These are phyloP conservation scores for Alternaria gaisen DNA, from an alignment of 2,329 filamentous ascomycete species.

Conservation along the genomic window DNA sequence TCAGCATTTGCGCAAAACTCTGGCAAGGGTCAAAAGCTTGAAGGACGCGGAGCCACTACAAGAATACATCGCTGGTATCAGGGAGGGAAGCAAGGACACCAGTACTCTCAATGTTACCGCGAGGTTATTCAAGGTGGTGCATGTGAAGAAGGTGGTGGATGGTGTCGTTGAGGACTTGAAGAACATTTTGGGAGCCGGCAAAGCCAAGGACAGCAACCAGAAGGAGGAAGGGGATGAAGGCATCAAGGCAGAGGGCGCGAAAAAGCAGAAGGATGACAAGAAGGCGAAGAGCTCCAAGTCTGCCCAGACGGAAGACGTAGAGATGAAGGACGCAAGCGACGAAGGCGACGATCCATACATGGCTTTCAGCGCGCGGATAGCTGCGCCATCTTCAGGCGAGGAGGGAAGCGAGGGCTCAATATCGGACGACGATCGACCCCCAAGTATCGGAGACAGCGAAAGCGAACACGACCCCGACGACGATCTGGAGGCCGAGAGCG, in stretches of 20 bases:
- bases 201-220: conserved; percentile 21
- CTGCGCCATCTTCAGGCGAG: conserved; percentile 48
- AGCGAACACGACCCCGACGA: conserved; percentile 32
- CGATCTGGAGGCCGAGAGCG: conserved; percentile 30
- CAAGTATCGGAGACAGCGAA: conserved; percentile 42
- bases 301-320: conserved; percentile 26
- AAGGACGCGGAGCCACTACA: conserved; percentile 60
- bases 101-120: conserved; percentile 67
- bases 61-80: conserved; percentile 45
- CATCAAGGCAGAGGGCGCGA: conserved; percentile 24
- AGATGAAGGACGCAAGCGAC: conserved; percentile 37
- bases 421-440: conserved; percentile 40
- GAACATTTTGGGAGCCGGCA: conserved; percentile 41
- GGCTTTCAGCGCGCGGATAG: conserved; percentile 52
- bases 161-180: conserved; percentile 56
- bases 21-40: conserved; percentile 66
- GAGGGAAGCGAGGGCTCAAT: conserved; percentile 44
- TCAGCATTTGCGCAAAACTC: conserved; percentile 65
- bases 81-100: conserved; percentile 53
- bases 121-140: conserved; percentile 67
- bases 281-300: conserved; percentile 32
- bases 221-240: conserved; percentile 22
- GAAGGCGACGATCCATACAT: conserved; percentile 45
- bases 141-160: conserved; percentile 64
- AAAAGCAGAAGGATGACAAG: conserved; percentile 42